Evolutionary conservation across 768 basidiomycete genomes (phyloP).

Genomic region (Suillus lakei): DNA sequence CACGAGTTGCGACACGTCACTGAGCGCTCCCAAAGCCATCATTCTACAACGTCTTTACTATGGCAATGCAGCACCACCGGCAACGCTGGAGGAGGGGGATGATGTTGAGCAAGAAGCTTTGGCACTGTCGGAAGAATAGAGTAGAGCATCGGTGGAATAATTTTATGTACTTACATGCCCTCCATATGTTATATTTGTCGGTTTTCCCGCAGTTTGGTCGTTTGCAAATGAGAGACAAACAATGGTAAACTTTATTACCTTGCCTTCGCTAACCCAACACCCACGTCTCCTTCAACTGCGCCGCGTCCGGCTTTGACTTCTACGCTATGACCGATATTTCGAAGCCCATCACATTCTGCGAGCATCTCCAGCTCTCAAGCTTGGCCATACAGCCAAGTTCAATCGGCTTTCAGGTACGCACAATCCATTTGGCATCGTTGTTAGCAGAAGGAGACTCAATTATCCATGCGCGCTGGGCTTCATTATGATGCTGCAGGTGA

Average conservation of each 20-base stretch:
- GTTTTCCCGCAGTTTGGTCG: conserved; percentile 7
- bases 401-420: conserved; percentile 91
- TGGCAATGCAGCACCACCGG: conserved; percentile 67
- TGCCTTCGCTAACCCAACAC: conserved; percentile 23
- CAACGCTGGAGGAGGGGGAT: conserved; percentile 51
- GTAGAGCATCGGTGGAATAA: neutral
- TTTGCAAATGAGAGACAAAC: conserved; percentile 32
- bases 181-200: conserved; percentile 3
- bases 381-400: conserved; percentile 95
- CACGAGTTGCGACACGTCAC: conserved; percentile 14
- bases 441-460: neutral
- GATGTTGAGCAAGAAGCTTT: conserved; percentile 74
- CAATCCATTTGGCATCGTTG: conserved; percentile 31
- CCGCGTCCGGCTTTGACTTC: conserved; percentile 20
- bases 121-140: conserved; percentile 64
- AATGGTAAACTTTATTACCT: conserved; percentile 33
- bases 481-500: conserved; percentile 22
- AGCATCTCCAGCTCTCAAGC: conserved; percentile 93
- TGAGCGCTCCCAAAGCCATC: conserved; percentile 55
- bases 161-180: conserved; percentile 7
- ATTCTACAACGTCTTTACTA: conserved; percentile 75
- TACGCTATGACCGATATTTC: conserved; percentile 32
- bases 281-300: conserved; percentile 25
- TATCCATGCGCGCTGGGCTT: conserved; percentile 33
- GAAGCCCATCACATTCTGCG: conserved; percentile 88